A percentile compares a stretch with the other conserved stretches of the same genome.
Conservation (phyloP, 108 stramenopile genomes). For the Conticribra guillardii region DNA sequence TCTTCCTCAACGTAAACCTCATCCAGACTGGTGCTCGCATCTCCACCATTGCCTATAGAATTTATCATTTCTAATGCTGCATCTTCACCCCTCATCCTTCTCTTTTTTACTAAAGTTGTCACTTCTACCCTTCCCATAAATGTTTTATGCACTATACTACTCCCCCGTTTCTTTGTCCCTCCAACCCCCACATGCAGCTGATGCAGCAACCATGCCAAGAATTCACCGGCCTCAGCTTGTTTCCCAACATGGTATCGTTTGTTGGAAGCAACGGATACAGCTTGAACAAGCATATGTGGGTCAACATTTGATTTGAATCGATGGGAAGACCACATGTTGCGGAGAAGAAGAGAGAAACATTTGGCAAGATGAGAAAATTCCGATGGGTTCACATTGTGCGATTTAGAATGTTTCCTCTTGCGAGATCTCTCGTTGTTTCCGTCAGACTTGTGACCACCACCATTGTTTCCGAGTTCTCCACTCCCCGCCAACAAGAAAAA, state of each 20-base stretch:
- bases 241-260: slow-evolving; percentile 87
- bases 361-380: slow-evolving; percentile 64
- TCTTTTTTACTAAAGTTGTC: slow-evolving; percentile 59
- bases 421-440: slow-evolving; percentile 8
- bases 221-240: slow-evolving; percentile 93
- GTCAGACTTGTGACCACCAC: background rate
- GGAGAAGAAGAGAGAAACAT: slow-evolving; percentile 90
- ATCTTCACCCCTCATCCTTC: slow-evolving; percentile 43
- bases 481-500: slow-evolving; percentile 79
- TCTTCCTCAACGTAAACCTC: slow-evolving; percentile 20
- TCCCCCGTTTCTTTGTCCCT: slow-evolving; percentile 47
- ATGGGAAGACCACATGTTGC: slow-evolving; percentile 93
- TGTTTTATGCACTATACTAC: slow-evolving; percentile 85
- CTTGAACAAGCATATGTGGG: slow-evolving; percentile 96
- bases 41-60: background rate
- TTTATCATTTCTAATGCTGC: slow-evolving; percentile 36
- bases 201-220: slow-evolving; percentile 95
- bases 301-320: slow-evolving; percentile 95
- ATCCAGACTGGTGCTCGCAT: no score
- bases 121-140: slow-evolving; percentile 93
- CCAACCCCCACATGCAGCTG: slow-evolving; percentile 89
- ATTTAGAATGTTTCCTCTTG: slow-evolving; percentile 23
- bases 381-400: slow-evolving; percentile 15
- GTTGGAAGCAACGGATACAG: slow-evolving; percentile 83
- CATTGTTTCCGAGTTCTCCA: background rate